Evolutionary conservation across 306 rosid genomes (phyloP).

Genomic region (Rosa persica): DNA sequence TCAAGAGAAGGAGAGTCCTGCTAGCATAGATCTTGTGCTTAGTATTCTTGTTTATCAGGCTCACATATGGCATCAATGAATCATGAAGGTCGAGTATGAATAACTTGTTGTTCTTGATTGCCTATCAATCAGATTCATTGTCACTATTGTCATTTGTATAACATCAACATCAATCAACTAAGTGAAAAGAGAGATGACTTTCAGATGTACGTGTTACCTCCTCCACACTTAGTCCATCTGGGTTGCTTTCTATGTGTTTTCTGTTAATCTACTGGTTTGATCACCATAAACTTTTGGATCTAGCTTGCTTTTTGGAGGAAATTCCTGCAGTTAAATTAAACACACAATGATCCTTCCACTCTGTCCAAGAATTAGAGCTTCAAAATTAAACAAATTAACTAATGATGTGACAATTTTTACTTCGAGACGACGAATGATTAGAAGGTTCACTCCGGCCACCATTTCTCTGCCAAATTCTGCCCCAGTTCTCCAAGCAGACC

Average conservation of each 20-base stretch:
- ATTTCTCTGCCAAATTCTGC: constrained; percentile 62
- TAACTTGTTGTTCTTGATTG: constrained; percentile 41
- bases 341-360: no score
- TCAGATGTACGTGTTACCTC: constrained; percentile 33
- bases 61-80: constrained; percentile 48
- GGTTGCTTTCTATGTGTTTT: constrained; percentile 41
- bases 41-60: constrained; percentile 29
- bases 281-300: constrained; percentile 51
- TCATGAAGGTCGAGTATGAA: constrained; percentile 66
- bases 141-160: not conserved
- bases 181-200: not conserved
- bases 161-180: not conserved
- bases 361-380: no score
- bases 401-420: constrained; percentile 30
- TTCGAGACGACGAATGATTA: constrained; percentile 44
- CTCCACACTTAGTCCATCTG: constrained; percentile 49
- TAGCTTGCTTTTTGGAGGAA: constrained; percentile 67
- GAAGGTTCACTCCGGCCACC: constrained; percentile 58
- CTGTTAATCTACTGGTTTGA: constrained; percentile 47
- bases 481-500: constrained; percentile 58
- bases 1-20: constrained; percentile 55
- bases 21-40: constrained; percentile 45
- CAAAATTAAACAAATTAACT: not conserved
- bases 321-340: constrained; percentile 43
- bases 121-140: constrained; percentile 35